Conservation (phyloP, 345 rosid genomes). For the Noccaea caerulescens region DNA sequence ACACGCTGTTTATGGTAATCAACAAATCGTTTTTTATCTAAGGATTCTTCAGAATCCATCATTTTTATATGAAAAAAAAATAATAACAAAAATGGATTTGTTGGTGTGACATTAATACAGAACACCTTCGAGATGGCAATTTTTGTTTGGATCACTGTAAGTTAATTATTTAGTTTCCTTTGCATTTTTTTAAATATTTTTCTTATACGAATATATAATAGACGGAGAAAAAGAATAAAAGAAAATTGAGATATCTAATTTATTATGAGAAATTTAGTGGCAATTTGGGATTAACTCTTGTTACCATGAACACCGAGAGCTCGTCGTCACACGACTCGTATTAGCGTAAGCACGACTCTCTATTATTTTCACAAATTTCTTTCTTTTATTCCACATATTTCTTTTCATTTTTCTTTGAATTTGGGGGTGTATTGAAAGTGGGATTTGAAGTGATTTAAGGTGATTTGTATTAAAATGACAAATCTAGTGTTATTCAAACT, state of each 20-base stretch:
- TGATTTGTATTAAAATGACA: no score
- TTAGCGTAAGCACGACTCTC: slow-evolving; percentile 61
- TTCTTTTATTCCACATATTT: background rate
- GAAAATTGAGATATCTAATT: background rate
- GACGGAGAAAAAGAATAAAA: background rate
- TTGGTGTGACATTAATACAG: slow-evolving; percentile 45
- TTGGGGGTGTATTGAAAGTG: no score
- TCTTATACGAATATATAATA: background rate
- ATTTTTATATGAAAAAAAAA: background rate
- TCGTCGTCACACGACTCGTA: slow-evolving; percentile 54
- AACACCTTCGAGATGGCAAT: slow-evolving; percentile 79
- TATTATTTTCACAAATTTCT: background rate
- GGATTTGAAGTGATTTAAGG: no score
- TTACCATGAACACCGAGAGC: slow-evolving; percentile 52
- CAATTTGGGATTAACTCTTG: slow-evolving; percentile 62
- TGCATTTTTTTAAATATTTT: background rate
- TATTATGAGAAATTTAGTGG: slow-evolving; percentile 47
- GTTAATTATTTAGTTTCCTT: slow-evolving; percentile 9
- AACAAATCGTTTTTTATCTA: background rate
- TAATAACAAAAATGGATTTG: background rate
- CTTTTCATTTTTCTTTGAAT: background rate
- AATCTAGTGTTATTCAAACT: no score
- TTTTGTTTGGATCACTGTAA: slow-evolving; percentile 75
- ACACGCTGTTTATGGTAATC: slow-evolving; percentile 55
- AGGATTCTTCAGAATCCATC: background rate